phyloP scores from a whole-genome alignment of 2,329 filamentous ascomycete genomes.

The Immersiporthe knoxdaviesiana region DNA sequence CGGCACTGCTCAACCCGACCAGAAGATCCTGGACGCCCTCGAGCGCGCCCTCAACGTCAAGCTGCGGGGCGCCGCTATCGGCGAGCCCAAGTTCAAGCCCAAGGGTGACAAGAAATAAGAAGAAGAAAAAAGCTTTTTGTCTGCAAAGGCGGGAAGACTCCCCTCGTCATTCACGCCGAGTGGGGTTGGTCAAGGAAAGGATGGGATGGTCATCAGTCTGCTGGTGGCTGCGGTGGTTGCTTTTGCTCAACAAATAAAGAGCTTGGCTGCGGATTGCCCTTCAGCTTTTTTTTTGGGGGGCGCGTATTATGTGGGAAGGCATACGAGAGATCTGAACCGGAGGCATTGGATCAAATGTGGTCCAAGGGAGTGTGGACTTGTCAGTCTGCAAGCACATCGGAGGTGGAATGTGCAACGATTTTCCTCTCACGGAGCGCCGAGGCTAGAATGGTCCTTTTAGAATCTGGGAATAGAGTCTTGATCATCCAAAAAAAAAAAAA shows the following conservation, averaged over 20 bases:
- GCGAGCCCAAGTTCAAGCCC: slow-evolving; percentile 67
- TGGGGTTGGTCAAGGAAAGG: not conserved
- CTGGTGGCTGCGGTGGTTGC: not conserved
- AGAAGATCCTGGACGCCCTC: slow-evolving; percentile 77
- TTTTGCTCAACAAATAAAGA: not conserved
- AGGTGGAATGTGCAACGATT: slow-evolving; percentile 6
- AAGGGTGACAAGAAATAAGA: slow-evolving; percentile 39
- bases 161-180: not conserved
- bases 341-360: slow-evolving; percentile 12
- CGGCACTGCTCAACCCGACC: slow-evolving; percentile 76
- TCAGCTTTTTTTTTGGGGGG: not conserved
- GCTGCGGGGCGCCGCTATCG: slow-evolving; percentile 83
- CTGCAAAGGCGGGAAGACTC: no score
- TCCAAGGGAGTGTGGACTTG: slow-evolving; percentile 4
- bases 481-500: no score
- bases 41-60: slow-evolving; percentile 87
- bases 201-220: not conserved
- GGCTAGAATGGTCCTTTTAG: slow-evolving; percentile 26
- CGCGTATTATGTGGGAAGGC: slow-evolving; percentile 2
- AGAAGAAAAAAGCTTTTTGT: slow-evolving; percentile 34
- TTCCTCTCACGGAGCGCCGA: slow-evolving; percentile 17
- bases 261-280: slow-evolving; percentile 3
- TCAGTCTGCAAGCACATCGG: slow-evolving; percentile 15
- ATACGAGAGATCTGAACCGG: slow-evolving; percentile 1
- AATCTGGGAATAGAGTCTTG: slow-evolving; percentile 27